phyloP scores from a whole-genome alignment of 306 rosid species.

The Citrullus amarus region DNA sequence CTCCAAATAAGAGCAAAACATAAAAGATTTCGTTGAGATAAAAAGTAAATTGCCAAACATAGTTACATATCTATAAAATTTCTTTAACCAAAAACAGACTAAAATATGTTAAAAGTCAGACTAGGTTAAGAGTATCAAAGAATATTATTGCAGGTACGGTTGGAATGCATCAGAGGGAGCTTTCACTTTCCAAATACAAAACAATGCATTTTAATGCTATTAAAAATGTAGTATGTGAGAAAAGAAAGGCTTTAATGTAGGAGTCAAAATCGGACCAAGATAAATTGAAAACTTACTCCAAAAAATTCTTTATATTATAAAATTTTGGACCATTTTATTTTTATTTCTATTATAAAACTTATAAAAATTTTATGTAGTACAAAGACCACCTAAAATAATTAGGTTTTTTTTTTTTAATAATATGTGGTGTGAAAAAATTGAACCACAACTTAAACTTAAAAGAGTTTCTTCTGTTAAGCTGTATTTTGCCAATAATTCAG shows the following conservation, averaged over 20 bases:
- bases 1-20: too few relatives aligned
- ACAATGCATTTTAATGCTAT: neutral
- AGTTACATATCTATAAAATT: neutral
- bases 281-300: neutral
- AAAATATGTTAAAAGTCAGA: too few relatives aligned
- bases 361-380: too few relatives aligned
- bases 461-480: too few relatives aligned
- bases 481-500: too few relatives aligned
- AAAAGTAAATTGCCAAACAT: neutral
- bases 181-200: neutral
- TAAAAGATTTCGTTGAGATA: neutral
- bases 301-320: too few relatives aligned
- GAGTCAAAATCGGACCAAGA: neutral
- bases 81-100: neutral
- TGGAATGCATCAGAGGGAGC: neutral
- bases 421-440: too few relatives aligned
- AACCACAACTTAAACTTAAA: too few relatives aligned
- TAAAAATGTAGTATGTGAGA: neutral
- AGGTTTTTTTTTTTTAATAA: too few relatives aligned
- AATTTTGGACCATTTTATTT: too few relatives aligned
- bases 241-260: neutral
- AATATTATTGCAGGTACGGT: neutral
- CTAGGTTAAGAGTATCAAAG: neutral
- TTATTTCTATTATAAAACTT: too few relatives aligned
- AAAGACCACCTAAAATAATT: too few relatives aligned